These are phyloP conservation scores for Lactarius psammicola DNA, from an alignment of 768 basidiomycete genomes.

Conservation along the genomic window DNA sequence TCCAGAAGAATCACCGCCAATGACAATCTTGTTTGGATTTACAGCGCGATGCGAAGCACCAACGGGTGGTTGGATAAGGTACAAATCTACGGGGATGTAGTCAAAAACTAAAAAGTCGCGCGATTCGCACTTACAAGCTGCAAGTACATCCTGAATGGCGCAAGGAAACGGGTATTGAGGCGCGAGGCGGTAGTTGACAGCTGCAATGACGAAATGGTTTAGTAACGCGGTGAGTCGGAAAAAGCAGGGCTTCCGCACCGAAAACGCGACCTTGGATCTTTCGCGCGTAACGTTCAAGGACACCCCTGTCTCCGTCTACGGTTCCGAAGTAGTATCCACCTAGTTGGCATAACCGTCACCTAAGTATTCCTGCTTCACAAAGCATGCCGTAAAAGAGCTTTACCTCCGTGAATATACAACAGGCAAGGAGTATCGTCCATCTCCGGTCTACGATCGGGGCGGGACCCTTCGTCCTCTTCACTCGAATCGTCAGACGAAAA, in stretches of 20 bases:
- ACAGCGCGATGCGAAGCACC: slow-evolving; percentile 75
- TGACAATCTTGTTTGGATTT: slow-evolving; percentile 73
- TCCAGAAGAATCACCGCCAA: slow-evolving; percentile 91
- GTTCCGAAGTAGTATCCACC: slow-evolving; percentile 83
- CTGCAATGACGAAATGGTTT: slow-evolving; percentile 41
- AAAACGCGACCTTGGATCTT: slow-evolving; percentile 93
- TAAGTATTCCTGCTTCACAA: slow-evolving; percentile 17
- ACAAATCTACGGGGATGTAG: slow-evolving; percentile 60
- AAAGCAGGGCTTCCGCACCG: slow-evolving; percentile 41
- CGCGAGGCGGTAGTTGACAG: slow-evolving; percentile 77
- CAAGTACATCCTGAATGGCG: slow-evolving; percentile 81
- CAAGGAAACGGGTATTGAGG: slow-evolving; percentile 97
- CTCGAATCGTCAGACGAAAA: neutral
- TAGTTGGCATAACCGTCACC: slow-evolving; percentile 31
- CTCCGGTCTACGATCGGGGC: slow-evolving; percentile 49
- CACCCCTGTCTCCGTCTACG: slow-evolving; percentile 66
- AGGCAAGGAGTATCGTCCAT: slow-evolving; percentile 88
- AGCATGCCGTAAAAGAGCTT: slow-evolving; percentile 27
- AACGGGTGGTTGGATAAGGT: slow-evolving; percentile 82
- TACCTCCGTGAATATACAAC: slow-evolving; percentile 76
- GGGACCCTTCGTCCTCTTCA: slow-evolving; percentile 34
- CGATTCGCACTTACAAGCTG: slow-evolving; percentile 61
- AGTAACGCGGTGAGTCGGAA: neutral
- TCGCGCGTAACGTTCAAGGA: slow-evolving; percentile 76
- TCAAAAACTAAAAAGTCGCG: neutral